phyloP scores from a whole-genome alignment of 176 grass and related monocot genomes.

The Aechmea fasciata region DNA sequence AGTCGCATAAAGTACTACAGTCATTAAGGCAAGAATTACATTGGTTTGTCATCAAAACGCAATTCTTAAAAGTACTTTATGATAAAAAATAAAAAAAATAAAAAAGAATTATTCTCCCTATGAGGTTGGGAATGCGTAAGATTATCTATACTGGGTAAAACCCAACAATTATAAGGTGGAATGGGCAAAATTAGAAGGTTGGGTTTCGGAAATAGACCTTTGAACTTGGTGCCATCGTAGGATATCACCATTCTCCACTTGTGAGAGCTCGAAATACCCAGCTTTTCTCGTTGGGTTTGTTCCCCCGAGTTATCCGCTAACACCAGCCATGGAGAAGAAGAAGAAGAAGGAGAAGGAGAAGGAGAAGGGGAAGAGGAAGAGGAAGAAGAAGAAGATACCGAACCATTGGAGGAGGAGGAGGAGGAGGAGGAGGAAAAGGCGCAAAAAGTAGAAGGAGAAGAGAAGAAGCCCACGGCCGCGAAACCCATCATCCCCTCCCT shows the following conservation, averaged over 20 bases:
- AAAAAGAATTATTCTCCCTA: no score
- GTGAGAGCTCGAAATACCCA: conserved; percentile 4
- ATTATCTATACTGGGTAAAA: neutral
- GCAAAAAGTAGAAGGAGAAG: conserved; percentile 14
- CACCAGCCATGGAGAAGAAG: neutral
- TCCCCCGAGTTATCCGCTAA: conserved; percentile 4
- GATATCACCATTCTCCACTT: conserved; percentile 87
- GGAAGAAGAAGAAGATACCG: conserved; percentile 8
- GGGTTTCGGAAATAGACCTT: conserved; percentile 34
- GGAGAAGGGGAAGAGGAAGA: neutral
- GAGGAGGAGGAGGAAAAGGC: conserved; percentile 5
- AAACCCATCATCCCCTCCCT: conserved; percentile 35
- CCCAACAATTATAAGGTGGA: neutral
- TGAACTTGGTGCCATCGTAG: conserved; percentile 82
- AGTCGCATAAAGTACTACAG: no score
- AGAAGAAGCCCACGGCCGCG: conserved; percentile 18
- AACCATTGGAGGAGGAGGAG: conserved; percentile 5
- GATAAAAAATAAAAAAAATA: no score
- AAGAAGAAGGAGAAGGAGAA: conserved; percentile 1
- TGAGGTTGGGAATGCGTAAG: neutral
- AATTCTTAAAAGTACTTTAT: no score
- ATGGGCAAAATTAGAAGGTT: neutral
- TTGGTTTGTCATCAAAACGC: no score
- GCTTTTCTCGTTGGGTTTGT: conserved; percentile 9
- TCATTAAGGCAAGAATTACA: no score